Percentiles rank a stretch among this genome's conserved stretches.
Evolutionary conservation across 441 rosid species (phyloP).

Genomic region (Mallotus japonicus): DNA sequence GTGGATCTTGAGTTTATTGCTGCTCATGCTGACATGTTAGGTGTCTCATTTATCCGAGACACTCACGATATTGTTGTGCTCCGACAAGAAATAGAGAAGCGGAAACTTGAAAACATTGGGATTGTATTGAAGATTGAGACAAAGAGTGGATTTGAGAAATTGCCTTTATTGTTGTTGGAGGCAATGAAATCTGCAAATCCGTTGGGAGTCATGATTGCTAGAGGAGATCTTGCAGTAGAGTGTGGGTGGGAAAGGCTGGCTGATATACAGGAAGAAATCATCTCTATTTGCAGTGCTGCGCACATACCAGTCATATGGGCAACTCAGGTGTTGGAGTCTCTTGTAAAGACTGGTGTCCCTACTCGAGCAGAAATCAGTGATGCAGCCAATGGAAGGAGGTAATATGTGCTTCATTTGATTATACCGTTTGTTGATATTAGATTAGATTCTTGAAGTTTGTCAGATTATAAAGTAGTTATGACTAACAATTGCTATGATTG

Average conservation of each 20-base stretch:
- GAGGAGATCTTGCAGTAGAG: constrained; percentile 82
- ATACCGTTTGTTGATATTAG: not conserved
- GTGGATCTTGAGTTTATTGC: constrained; percentile 61
- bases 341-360: constrained; percentile 65
- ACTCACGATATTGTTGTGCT: constrained; percentile 49
- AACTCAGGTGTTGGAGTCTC: constrained; percentile 72
- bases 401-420: not conserved
- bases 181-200: constrained; percentile 66
- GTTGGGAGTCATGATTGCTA: constrained; percentile 67
- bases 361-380: constrained; percentile 72
- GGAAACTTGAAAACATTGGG: constrained; percentile 48
- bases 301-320: constrained; percentile 66
- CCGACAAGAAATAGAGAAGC: constrained; percentile 52
- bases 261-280: constrained; percentile 60
- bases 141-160: constrained; percentile 50
- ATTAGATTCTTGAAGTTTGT: not conserved
- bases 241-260: constrained; percentile 81
- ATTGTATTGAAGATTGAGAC: constrained; percentile 66
- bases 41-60: constrained; percentile 59
- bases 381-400: constrained; percentile 61
- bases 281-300: constrained; percentile 49
- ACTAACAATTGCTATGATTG: too few relatives aligned
- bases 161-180: constrained; percentile 54
- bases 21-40: constrained; percentile 68
- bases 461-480: too few relatives aligned